These are phyloP conservation scores for Aegilops longissima DNA, from an alignment of 176 grass and related monocot genomes.

Conservation along the genomic window DNA sequence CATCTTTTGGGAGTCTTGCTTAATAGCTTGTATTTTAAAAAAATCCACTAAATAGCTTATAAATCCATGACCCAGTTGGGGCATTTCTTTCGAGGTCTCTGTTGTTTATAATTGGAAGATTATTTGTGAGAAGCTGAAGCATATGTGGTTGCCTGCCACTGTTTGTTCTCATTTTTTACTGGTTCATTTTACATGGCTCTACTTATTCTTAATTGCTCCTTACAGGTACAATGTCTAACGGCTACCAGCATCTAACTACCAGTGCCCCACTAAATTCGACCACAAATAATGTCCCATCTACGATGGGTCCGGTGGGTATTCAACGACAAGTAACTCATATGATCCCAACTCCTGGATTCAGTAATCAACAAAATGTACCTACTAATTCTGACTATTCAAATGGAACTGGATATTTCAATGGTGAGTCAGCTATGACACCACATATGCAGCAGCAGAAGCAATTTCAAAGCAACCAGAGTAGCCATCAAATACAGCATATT, in stretches of 20 bases:
- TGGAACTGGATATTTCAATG: constrained; percentile 75
- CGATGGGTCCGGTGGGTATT: constrained; percentile 55
- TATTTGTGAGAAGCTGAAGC: constrained; percentile 28
- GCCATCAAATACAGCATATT: constrained; percentile 58
- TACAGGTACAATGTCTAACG: constrained; percentile 68
- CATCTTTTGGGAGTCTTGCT: background rate
- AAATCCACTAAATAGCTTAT: constrained; percentile 13
- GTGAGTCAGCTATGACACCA: constrained; percentile 53
- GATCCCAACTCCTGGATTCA: constrained; percentile 94
- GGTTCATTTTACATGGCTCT: background rate
- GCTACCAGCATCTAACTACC: constrained; percentile 61
- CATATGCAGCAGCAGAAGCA: constrained; percentile 78
- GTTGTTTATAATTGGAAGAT: constrained; percentile 15
- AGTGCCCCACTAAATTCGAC: constrained; percentile 58
- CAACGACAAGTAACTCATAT: constrained; percentile 78
- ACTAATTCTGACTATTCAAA: constrained; percentile 76
- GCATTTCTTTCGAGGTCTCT: constrained; percentile 3
- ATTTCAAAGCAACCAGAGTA: constrained; percentile 64
- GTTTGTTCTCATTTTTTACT: constrained; percentile 1
- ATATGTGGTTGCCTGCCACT: background rate
- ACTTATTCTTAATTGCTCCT: constrained; percentile 32
- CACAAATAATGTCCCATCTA: constrained; percentile 53
- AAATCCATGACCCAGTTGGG: background rate
- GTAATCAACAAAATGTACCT: constrained; percentile 58
- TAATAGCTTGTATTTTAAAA: background rate